phyloP scores from a whole-genome alignment of 169 alveolate species.

The Amoebophrya sp. region DNA sequence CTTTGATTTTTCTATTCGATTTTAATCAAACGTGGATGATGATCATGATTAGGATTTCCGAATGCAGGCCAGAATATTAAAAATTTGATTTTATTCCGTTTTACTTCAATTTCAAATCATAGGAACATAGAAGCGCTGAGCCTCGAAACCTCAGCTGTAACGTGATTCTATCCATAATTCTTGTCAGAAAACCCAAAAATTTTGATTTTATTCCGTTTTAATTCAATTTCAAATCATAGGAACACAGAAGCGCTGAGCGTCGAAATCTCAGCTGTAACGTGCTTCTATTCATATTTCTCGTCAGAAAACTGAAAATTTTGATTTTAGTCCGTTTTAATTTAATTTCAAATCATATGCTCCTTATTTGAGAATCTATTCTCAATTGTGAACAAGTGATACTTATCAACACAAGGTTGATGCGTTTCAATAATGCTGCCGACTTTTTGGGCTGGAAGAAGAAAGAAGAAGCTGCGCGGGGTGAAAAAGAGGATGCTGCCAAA shows the following conservation, averaged over 20 bases:
- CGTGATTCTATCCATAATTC: background rate
- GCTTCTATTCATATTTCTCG: background rate
- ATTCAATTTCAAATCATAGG: background rate
- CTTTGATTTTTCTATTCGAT: too few species aligned
- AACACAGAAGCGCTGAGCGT: background rate
- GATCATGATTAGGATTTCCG: too few species aligned
- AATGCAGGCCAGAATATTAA: background rate
- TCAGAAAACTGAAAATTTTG: background rate
- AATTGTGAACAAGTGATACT: too few species aligned
- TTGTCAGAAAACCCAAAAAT: background rate
- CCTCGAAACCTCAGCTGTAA: background rate
- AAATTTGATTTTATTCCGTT: background rate
- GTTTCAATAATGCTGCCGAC: too few species aligned
- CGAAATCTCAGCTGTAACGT: background rate
- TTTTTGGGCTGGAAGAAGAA: too few species aligned
- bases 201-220: background rate
- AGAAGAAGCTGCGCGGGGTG: too few species aligned
- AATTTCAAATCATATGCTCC: background rate
- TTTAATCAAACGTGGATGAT: too few species aligned
- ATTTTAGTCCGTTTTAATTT: background rate
- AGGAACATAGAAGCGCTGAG: background rate
- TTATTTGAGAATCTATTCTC: too few species aligned
- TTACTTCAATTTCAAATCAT: background rate
- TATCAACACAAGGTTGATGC: too few species aligned
- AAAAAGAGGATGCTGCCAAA: too few species aligned